Evolutionary conservation across 129 eudicot species (phyloP), one percentile per base, ranked within the genome.

Genomic region (Silybum marianum): DNA sequence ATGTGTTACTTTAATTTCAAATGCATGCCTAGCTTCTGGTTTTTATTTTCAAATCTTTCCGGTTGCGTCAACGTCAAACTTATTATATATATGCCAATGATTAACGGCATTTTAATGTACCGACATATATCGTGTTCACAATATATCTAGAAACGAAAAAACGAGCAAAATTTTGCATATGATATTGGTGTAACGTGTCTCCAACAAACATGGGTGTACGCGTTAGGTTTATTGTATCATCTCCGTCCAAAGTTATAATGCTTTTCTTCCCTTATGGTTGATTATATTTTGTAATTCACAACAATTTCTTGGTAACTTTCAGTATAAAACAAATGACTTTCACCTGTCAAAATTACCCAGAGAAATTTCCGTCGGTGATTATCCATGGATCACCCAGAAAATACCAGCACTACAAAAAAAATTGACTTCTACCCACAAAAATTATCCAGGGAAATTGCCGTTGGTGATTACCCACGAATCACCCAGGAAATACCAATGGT

Each of bases 1-100:
- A n/a, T n/a, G n/a, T n/a, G 25, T 32, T 13, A 48, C 72, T 67
- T 48, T 13, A 68, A 42, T 32, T 48, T 82, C 38, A 82, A 48
- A 72, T 69, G n/a, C n/a, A n/a, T n/a, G n/a, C n/a, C n/a, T n/a
- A n/a, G n/a, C n/a, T n/a, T n/a, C n/a, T n/a, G n/a, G 80, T 66
- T 4, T 75, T 74, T 1, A 70, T 74, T 63, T 22, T 66, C 65
- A 48, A 18, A 28, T 81, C 16, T n/a, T 3, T 3, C 54, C 54
- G 36, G 42, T 25, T 9, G 23, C 11, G 25, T 44, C 63, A 14
- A 39, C 28, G 6, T 44, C 75, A 58, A 65, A 34, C 16, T 74
- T 46, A 30, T 34, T 65, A 63, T 6, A 38, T 6, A 38, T 4
- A 32, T 4, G 68, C 7, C 25, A 77, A 22, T 66, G 66, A 78